phyloP scores from a whole-genome alignment of 2,329 filamentous ascomycete genomes.

The Passalora sequoiae region DNA sequence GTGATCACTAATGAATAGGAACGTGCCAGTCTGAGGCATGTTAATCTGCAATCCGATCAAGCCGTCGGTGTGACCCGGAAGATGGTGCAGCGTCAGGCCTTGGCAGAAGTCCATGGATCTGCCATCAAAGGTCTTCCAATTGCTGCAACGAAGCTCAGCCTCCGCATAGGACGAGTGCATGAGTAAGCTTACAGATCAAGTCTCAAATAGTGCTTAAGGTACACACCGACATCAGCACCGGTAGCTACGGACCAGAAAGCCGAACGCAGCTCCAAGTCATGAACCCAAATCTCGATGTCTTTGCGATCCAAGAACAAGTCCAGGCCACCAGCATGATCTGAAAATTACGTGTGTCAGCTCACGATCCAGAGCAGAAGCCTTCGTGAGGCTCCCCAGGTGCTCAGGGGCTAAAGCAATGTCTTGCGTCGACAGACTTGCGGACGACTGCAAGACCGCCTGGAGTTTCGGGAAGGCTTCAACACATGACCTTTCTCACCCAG shows the following conservation, averaged over 20 bases:
- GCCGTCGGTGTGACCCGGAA: constrained; percentile 36
- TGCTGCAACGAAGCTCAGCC: constrained; percentile 22
- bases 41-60: constrained; percentile 36
- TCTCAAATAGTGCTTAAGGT: constrained; percentile 34
- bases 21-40: constrained; percentile 32
- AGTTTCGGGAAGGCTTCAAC: no score
- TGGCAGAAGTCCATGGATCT: constrained; percentile 34
- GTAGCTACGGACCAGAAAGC: constrained; percentile 36
- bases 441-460: no score
- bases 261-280: constrained; percentile 29
- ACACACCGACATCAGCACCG: constrained; percentile 33
- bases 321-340: constrained; percentile 34
- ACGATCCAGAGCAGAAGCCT: no score
- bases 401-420: no score
- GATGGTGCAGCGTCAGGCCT: constrained; percentile 33
- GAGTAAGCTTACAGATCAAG: constrained; percentile 27
- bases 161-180: not conserved
- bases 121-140: constrained; percentile 37
- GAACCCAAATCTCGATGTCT: constrained; percentile 35
- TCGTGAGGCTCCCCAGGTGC: no score
- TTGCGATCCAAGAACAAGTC: constrained; percentile 33
- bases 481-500: no score
- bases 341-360: no score
- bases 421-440: no score
- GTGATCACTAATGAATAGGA: constrained; percentile 34